Evolutionary conservation across 495 filamentous ascomycete species (phyloP).

Genomic region (Astrothelium macrocarpum): DNA sequence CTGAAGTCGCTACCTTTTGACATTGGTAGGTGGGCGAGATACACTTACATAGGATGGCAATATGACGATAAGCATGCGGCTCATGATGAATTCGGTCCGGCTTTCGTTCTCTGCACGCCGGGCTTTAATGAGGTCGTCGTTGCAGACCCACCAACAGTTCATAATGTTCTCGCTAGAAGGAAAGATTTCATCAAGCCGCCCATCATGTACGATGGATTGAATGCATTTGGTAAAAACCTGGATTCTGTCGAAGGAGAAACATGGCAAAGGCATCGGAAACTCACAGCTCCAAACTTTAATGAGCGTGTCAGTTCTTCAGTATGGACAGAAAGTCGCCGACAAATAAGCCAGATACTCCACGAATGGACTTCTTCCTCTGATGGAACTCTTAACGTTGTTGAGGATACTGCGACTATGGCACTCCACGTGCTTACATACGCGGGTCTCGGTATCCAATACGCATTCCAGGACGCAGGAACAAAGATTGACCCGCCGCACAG

Average conservation of each 20-base stretch:
- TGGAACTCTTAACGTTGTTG: constrained; percentile 8
- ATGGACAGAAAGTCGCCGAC: constrained; percentile 20
- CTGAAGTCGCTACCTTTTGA: not conserved
- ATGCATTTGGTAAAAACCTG: not conserved
- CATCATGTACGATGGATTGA: not conserved
- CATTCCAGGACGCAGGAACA: constrained; percentile 9
- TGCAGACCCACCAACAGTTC: not conserved
- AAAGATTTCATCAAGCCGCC: constrained; percentile 1
- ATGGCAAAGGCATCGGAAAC: constrained; percentile 17
- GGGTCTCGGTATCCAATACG: constrained; percentile 15
- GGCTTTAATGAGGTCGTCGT: not conserved
- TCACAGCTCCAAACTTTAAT: constrained; percentile 23
- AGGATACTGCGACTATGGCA: constrained; percentile 18
- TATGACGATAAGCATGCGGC: not conserved
- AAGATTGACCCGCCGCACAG: constrained; percentile 6
- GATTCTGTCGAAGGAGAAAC: not conserved
- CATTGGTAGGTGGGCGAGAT: not conserved
- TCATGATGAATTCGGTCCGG: not conserved
- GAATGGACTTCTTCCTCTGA: constrained; percentile 14
- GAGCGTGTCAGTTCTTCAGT: constrained; percentile 18
- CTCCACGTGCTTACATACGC: constrained; percentile 18
- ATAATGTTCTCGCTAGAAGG: not conserved
- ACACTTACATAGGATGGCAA: not conserved
- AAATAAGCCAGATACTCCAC: constrained; percentile 14
- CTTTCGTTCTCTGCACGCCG: not conserved